Percentiles rank a stretch among this genome's conserved stretches.
Conservation (phyloP, 2,329 filamentous ascomycete genomes). For the Trichoderma sp. region DNA sequence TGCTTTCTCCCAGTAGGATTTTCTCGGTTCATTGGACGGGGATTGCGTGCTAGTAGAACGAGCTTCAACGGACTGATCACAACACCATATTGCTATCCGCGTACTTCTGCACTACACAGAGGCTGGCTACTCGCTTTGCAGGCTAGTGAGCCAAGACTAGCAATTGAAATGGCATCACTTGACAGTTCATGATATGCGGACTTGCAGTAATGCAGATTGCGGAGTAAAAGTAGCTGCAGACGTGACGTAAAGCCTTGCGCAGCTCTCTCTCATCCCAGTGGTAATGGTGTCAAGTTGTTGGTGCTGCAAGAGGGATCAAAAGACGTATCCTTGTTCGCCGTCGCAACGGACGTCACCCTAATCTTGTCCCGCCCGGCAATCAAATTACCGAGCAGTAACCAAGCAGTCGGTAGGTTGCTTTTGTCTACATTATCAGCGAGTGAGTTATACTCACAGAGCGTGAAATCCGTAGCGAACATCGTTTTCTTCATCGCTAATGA, state of each 20-base stretch:
- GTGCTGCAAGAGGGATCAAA: background rate
- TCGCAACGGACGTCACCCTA: slow-evolving; percentile 9
- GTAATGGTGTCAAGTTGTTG: background rate
- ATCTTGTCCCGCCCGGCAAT: slow-evolving; percentile 4
- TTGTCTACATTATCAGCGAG: background rate
- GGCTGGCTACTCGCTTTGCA: background rate
- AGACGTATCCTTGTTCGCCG: slow-evolving; percentile 1
- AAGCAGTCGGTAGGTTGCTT: background rate
- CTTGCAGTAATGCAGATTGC: background rate
- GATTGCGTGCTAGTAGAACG: background rate
- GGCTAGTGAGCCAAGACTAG: background rate
- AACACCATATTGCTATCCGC: background rate
- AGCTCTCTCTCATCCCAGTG: background rate
- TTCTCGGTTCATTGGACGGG: background rate
- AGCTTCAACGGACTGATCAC: background rate
- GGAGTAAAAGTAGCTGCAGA: background rate
- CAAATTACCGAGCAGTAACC: background rate
- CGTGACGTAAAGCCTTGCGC: background rate
- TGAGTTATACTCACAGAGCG: background rate
- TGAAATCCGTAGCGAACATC: background rate
- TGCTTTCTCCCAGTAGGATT: background rate
- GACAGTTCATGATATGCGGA: background rate
- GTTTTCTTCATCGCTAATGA: background rate
- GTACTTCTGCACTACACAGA: background rate
- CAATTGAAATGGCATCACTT: background rate